Evolutionary conservation across 1,284 basidiomycete species (phyloP).

Genomic region (Singerocomus inundabilis): DNA sequence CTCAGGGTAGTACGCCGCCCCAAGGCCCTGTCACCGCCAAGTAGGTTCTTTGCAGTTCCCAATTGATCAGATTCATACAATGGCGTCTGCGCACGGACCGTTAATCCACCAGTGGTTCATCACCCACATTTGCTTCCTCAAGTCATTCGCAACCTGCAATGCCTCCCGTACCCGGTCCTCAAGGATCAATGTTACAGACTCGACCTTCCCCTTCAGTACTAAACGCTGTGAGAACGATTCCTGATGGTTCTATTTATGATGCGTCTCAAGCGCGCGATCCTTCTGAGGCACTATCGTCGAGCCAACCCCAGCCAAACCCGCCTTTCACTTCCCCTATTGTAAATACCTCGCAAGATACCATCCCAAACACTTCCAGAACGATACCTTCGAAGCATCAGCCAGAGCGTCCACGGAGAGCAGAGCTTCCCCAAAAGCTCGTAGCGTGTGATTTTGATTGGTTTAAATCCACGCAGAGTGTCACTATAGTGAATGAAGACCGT

Average conservation of each 20-base stretch:
- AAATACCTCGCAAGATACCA: neutral
- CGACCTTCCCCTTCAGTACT: neutral
- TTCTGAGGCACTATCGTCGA: no score
- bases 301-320: neutral
- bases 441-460: conserved; percentile 34
- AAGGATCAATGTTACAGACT: neutral
- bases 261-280: neutral
- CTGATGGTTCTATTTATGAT: neutral
- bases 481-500: neutral
- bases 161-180: neutral
- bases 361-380: neutral
- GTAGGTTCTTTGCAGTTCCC: conserved; percentile 15
- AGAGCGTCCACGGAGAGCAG: conserved; percentile 23
- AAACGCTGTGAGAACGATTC: neutral
- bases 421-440: conserved; percentile 26
- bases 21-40: neutral
- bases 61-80: conserved; percentile 4
- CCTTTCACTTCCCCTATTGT: neutral
- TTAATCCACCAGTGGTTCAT: conserved; percentile 1
- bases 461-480: conserved; percentile 15
- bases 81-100: neutral
- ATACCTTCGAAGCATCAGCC: conserved; percentile 25
- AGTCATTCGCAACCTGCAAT: neutral
- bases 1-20: neutral
- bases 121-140: neutral